Percentiles rank a stretch among this genome's conserved stretches.
Conservation (phyloP, 768 basidiomycete species). For the Lactarius tabidus region DNA sequence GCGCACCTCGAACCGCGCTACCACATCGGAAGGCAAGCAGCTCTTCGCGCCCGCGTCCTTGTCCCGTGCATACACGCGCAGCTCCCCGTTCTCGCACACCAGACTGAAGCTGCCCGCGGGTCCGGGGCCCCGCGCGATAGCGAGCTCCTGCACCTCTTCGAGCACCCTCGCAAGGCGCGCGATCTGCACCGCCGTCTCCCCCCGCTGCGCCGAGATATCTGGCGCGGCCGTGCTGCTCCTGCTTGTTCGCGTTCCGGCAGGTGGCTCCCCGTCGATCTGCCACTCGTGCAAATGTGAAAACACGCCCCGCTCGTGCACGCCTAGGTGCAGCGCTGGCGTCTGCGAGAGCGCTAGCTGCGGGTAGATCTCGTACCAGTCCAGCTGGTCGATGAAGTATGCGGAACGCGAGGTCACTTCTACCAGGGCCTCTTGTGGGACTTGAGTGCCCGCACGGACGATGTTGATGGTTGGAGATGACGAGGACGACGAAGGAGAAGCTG, state of each 20-base stretch:
- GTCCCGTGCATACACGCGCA: constrained; percentile 10
- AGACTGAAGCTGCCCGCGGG: constrained; percentile 13
- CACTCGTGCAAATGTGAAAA: constrained; percentile 50
- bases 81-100: neutral
- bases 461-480: neutral
- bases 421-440: constrained; percentile 21
- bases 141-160: constrained; percentile 19
- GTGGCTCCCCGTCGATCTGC: constrained; percentile 25
- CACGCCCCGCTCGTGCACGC: constrained; percentile 49
- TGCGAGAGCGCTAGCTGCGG: constrained; percentile 69
- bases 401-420: constrained; percentile 37
- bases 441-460: constrained; percentile 19
- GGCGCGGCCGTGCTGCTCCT: neutral
- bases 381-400: constrained; percentile 24
- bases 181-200: neutral
- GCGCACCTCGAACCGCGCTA: neutral
- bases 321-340: constrained; percentile 57
- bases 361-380: constrained; percentile 58
- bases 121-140: constrained; percentile 14
- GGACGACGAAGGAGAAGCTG: neutral
- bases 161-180: constrained; percentile 18
- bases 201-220: neutral
- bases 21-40: constrained; percentile 11
- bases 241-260: neutral
- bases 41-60: neutral